Evolutionary conservation across 305 asterid species (phyloP), one percentile per base, ranked within the genome.

Genomic region (Caryopteris hybrid): DNA sequence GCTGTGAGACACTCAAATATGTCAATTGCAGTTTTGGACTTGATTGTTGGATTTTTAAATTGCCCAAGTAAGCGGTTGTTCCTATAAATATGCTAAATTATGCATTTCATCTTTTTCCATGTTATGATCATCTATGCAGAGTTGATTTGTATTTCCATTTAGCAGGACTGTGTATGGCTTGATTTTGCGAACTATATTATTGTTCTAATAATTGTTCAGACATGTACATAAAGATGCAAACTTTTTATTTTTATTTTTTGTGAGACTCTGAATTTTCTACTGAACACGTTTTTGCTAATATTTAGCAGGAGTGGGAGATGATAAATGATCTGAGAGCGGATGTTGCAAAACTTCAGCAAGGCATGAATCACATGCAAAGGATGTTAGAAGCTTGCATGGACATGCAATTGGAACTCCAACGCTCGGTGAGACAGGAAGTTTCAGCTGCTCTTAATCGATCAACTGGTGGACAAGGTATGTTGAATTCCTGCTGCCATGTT

Each of bases 311-410:
- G 63, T 89, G 92, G 98, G 98, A 87, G 82, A 78, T 80, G 80
- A 72, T 89, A 29, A 89, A 83, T 81, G 96, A 92, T 82, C 76
- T 92, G 63, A 85, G 89, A 71, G 76, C 91, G 51, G 98, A 92
- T 69, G 83, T 92, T 72, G 88, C 85, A 50, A 88, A 85, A 79
- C 95, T 92, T 71, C 98, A 87, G 78, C 96, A 92, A 79, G 96
- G 96, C 47, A 89, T 92, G 96, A 89, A 79, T 71, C 90, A 85
- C 86, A 92, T 92, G 98, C 98, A 92, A 80, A 82, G 95, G 69
- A 86, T 86, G 96, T 63, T 89, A 77, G 96, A 92, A 77, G 91
- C 96, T 68, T 92, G 96, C 88, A 89, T 92, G 98, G 98, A 89
- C 80, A 87, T 89, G 98, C 98, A 92, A 66, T 84, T 87, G 64